Evolutionary conservation across 306 rosid species (phyloP).

Genomic region (Acacia crassicarpa): DNA sequence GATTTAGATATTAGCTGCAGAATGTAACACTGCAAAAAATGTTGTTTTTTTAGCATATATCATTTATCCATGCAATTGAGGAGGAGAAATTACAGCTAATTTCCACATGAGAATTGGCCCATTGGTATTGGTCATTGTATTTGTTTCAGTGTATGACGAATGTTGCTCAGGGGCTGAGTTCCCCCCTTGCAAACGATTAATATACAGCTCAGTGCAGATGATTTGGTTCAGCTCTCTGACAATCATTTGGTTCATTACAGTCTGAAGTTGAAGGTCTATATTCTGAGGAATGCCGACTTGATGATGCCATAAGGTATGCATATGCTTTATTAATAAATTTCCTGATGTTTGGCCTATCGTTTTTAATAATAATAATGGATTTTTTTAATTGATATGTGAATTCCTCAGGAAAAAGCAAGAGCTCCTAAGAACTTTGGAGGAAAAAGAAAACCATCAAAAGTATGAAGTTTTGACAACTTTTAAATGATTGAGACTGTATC

Average conservation of each 20-base stretch:
- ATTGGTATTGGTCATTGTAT: slow-evolving; percentile 5
- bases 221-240: slow-evolving; percentile 27
- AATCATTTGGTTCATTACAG: slow-evolving; percentile 49
- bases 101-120: slow-evolving; percentile 21
- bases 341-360: slow-evolving; percentile 24
- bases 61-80: background rate
- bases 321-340: slow-evolving; percentile 9
- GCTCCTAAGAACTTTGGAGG: slow-evolving; percentile 56
- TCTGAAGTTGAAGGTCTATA: slow-evolving; percentile 63
- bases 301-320: slow-evolving; percentile 65
- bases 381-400: slow-evolving; percentile 3
- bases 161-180: slow-evolving; percentile 8
- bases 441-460: slow-evolving; percentile 50
- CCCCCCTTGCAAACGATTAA: background rate
- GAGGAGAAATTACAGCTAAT: slow-evolving; percentile 8
- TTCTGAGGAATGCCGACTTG: slow-evolving; percentile 62
- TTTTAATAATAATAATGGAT: background rate
- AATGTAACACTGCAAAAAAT: background rate
- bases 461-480: slow-evolving; percentile 36
- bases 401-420: slow-evolving; percentile 65
- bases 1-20: background rate
- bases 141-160: slow-evolving; percentile 14
- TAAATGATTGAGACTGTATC: slow-evolving; percentile 8
- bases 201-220: background rate
- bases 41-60: background rate